Base-by-base conservation (phyloP, 345 rosid genomes). In the Eucalyptus coolabah region DNA sequence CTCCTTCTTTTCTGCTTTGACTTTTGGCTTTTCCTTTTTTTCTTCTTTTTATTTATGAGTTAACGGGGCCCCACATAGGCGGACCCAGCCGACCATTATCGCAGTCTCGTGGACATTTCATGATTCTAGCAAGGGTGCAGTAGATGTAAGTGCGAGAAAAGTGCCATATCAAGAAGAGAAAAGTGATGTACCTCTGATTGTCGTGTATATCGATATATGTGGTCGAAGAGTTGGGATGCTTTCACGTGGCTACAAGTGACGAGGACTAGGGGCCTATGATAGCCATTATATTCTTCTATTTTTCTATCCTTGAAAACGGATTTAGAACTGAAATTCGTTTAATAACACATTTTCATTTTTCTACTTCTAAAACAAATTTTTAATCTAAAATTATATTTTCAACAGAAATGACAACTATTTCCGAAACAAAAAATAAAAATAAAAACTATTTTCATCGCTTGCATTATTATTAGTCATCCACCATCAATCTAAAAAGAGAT, bases 371-470 rank as follows among this genome's bases (percentile, higher is more conserved):
- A 53, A 19, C 0, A 53, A 53, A 19, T 7, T 53, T 53, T 7
- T 53, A 53, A 53, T 53, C 59, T 53, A 53, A 0, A 53, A 53
- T 53, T 53, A 53, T 21, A 0, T 53, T 53, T 53, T 53, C 59
- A 53, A 53, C 19, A 19, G 0, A 19, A 53, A 53, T 53, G 59
- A 19, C 0, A 53, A 53, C 11, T 53, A 53, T 4, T 8, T 53
- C 5, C 21, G 0, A 0, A 53, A 53, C 5, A 53, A 53, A 53
- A 53, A 53, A 21, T 0, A 21, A 0, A 53, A 53, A 53, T 8
- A 4, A 53, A 19, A 53, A 53, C 26, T 53, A 0, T 53, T 0
- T 0, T 53, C 59, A 21, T 21, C 59, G 0, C 10, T 8, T 0
- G 10, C 59, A 0, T 53, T 53, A 21, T 53, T 53, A 53, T 53